Percentiles rank a stretch among this genome's conserved stretches.
These are phyloP conservation scores for Candida sp. DNA, from an alignment of 1,139 yeast species.

Conservation along the genomic window DNA sequence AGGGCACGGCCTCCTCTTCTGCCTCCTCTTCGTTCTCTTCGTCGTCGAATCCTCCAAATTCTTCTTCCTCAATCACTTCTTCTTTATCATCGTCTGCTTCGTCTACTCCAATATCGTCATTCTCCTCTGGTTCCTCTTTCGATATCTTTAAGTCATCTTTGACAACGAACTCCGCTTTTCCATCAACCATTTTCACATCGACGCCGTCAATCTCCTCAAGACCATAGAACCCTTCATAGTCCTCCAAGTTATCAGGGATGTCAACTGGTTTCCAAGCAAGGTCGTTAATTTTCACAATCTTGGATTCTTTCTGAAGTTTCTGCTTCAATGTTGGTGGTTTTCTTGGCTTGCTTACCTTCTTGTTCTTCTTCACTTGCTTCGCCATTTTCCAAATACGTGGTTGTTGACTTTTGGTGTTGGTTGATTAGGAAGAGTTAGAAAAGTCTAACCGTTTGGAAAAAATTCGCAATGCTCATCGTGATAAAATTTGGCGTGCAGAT, in stretches of 20 bases:
- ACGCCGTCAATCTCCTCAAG: slow-evolving; percentile 96
- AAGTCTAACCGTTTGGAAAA: background rate
- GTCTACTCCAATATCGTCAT: slow-evolving; percentile 13
- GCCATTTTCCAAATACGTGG: slow-evolving; percentile 7
- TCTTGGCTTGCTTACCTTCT: slow-evolving; percentile 16
- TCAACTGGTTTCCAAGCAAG: slow-evolving; percentile 83
- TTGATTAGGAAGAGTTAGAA: background rate
- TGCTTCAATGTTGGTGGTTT: slow-evolving; percentile 35
- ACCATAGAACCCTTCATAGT: slow-evolving; percentile 90
- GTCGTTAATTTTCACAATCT: slow-evolving; percentile 52
- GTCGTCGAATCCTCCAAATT: slow-evolving; percentile 9
- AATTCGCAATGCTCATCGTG: slow-evolving; percentile 8
- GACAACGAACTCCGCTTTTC: slow-evolving; percentile 65
- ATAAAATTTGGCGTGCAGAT: background rate
- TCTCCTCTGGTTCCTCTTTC: slow-evolving; percentile 18
- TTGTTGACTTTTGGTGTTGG: background rate
- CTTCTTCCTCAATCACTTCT: slow-evolving; percentile 13
- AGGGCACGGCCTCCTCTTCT: slow-evolving; percentile 14
- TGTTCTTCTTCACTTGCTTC: slow-evolving; percentile 10
- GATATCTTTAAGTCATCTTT: slow-evolving; percentile 20
- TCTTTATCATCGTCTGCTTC: slow-evolving; percentile 17
- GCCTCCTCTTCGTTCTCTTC: slow-evolving; percentile 14
- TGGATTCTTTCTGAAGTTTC: slow-evolving; percentile 36
- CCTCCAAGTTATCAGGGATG: slow-evolving; percentile 83
- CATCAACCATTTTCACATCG: slow-evolving; percentile 70